Evolutionary conservation across 306 rosid species (phyloP), one percentile per base, ranked within the genome.

Genomic region (Cicer pinnatifidum): DNA sequence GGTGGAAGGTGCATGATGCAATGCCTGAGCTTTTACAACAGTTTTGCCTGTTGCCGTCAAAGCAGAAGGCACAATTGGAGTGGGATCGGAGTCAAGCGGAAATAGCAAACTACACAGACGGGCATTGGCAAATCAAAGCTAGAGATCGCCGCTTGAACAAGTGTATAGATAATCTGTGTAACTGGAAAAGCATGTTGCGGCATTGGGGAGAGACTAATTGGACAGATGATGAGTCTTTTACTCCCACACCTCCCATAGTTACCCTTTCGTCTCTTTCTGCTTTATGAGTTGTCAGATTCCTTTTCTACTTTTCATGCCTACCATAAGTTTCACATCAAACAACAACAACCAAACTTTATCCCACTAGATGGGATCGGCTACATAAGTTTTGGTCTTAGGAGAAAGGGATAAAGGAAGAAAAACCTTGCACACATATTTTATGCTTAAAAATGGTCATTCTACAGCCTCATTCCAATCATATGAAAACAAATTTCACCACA

Each of bases 191-290:
- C 71, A 94, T 94, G 98, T 80, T 89, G 84, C 68, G 69, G 91
- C 98, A 94, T 7, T 94, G 98, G 98, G 98, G 97, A 19, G 98
- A 94, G 86, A 87, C 91, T 28, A 94, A 94, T 75, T 94, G 98
- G 98, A 91, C 97, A 0, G 92, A 91, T 51, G 89, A 81, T 48
- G 88, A 81, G 63, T 68, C 75, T 59, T 71, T 79, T 41, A 51
- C 63, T 69, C 91, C 81, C 35, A 51, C 95, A 12, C 95, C 95
- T 3, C 96, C 96, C 52, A 57, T 89, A 0, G 71, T 85, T 54
- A 6, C 82, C 1, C 38, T 19, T 9, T n/a, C 78, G 19, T 75
- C 85, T 64, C 85, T 84, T 74, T 59, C 88, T 58, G 73, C 43
- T 23, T 58, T 65, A 41, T 84, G 80, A 84, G 35, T 46, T 45